phyloP scores from a whole-genome alignment of 345 rosid species.

The Lenwebbia sp. region DNA sequence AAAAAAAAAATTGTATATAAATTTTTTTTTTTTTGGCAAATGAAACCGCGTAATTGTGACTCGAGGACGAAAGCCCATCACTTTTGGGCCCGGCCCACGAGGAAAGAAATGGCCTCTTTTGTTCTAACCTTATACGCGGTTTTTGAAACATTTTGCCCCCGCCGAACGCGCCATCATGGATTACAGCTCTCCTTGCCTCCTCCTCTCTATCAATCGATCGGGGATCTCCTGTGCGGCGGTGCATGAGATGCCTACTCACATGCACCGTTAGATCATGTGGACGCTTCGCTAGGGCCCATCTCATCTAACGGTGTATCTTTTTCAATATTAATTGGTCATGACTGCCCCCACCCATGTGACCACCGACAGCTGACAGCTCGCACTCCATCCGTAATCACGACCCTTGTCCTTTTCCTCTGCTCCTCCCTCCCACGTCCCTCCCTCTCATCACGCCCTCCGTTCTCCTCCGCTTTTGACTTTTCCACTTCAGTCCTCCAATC shows the following conservation, averaged over 20 bases:
- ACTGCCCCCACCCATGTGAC: conserved; percentile 28
- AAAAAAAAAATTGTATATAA: too few relatives aligned
- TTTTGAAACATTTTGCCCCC: not conserved
- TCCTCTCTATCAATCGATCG: not conserved
- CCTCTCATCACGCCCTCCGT: not conserved
- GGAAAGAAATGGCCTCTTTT: not conserved
- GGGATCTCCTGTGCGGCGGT: not conserved
- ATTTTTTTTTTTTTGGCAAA: not conserved
- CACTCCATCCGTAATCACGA: not conserved
- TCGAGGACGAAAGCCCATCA: not conserved
- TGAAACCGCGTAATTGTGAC: not conserved
- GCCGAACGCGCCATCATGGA: not conserved
- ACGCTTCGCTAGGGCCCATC: not conserved
- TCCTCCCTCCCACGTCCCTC: not conserved
- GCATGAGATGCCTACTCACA: not conserved
- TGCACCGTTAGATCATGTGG: not conserved
- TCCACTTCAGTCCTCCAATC: not conserved
- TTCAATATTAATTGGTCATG: not conserved
- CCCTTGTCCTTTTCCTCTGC: conserved; percentile 5
- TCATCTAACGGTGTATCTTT: not conserved
- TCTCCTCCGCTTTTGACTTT: not conserved
- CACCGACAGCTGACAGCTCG: conserved; percentile 39
- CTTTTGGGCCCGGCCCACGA: not conserved
- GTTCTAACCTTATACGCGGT: not conserved
- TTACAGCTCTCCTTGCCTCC: not conserved